These are phyloP conservation scores for Penicillium cataractarum DNA, from an alignment of 495 filamentous ascomycete species.

Conservation along the genomic window DNA sequence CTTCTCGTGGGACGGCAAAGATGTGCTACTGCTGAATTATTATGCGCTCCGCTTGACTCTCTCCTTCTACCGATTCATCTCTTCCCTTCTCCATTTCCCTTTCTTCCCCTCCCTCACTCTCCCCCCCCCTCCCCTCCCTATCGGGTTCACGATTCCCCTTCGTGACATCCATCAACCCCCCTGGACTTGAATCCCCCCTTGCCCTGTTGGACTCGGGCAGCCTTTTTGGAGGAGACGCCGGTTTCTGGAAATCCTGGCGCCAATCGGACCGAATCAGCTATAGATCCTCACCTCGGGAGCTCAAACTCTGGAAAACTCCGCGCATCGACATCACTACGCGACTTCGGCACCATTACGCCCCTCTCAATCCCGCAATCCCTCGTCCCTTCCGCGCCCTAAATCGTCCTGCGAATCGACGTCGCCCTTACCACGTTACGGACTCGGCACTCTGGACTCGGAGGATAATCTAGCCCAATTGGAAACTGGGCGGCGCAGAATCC, in stretches of 20 bases:
- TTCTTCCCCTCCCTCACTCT: not conserved
- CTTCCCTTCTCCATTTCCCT: slow-evolving; percentile 5
- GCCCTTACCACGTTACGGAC: slow-evolving; percentile 13
- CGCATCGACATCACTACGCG: not conserved
- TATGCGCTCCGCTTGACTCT: slow-evolving; percentile 2
- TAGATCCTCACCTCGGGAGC: not conserved
- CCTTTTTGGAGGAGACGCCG: not conserved
- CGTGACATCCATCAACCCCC: slow-evolving; percentile 6
- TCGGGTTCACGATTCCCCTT: slow-evolving; percentile 7
- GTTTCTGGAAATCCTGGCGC: slow-evolving; percentile 9
- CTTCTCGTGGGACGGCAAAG: slow-evolving; percentile 29
- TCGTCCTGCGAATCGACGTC: slow-evolving; percentile 6
- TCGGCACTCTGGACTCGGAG: slow-evolving; percentile 28
- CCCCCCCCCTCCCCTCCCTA: not conserved
- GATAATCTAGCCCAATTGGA: slow-evolving; percentile 35
- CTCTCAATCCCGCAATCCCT: not conserved
- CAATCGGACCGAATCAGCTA: slow-evolving; percentile 1
- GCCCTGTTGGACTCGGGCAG: not conserved
- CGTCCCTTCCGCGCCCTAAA: slow-evolving; percentile 6
- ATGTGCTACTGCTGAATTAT: slow-evolving; percentile 15
- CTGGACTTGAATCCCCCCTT: not conserved
- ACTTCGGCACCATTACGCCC: not conserved
- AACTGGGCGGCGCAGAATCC: slow-evolving; percentile 26
- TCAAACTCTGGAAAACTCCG: not conserved
- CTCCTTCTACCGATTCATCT: not conserved